Percentiles rank a stretch among this genome's conserved stretches.
phyloP scores from a whole-genome alignment of 1,284 basidiomycete genomes.

The Meira nashicola region DNA sequence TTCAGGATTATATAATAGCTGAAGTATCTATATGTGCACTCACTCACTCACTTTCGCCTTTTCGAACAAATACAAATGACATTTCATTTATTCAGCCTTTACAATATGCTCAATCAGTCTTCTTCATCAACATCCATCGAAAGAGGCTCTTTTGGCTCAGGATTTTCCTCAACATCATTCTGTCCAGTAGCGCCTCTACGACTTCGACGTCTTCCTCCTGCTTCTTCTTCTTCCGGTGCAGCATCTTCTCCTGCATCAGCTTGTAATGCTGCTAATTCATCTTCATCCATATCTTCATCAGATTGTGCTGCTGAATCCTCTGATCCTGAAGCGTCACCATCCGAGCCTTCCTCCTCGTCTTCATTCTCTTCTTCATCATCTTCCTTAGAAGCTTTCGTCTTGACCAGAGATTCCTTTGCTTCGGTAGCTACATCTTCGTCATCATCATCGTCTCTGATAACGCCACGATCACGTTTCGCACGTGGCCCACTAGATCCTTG shows the following conservation, averaged over 20 bases:
- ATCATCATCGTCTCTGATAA: background rate
- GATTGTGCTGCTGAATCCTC: background rate
- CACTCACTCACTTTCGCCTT: too few relatives aligned
- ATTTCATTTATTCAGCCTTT: too few relatives aligned
- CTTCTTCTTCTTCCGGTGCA: background rate
- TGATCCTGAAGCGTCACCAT: background rate
- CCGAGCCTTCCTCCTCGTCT: background rate
- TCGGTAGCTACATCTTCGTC: background rate
- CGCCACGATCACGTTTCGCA: background rate
- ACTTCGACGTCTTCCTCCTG: background rate
- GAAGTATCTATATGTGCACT: too few relatives aligned
- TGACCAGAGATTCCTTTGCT: too few relatives aligned
- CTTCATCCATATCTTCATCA: slow-evolving; percentile 10
- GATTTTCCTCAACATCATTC: background rate
- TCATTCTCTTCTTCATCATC: slow-evolving; percentile 2
- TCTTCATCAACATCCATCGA: slow-evolving; percentile 4
- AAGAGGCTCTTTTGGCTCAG: background rate
- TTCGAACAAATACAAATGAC: too few relatives aligned
- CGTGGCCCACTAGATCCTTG: background rate
- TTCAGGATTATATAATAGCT: too few relatives aligned
- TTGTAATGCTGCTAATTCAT: slow-evolving; percentile 5
- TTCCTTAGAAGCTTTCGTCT: background rate
- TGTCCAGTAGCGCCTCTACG: background rate
- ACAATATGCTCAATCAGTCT: too few relatives aligned
- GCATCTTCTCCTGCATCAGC: slow-evolving; percentile 7